phyloP scores from a whole-genome alignment of 805 yeast species.

The Priceomyces melissophilus region DNA sequence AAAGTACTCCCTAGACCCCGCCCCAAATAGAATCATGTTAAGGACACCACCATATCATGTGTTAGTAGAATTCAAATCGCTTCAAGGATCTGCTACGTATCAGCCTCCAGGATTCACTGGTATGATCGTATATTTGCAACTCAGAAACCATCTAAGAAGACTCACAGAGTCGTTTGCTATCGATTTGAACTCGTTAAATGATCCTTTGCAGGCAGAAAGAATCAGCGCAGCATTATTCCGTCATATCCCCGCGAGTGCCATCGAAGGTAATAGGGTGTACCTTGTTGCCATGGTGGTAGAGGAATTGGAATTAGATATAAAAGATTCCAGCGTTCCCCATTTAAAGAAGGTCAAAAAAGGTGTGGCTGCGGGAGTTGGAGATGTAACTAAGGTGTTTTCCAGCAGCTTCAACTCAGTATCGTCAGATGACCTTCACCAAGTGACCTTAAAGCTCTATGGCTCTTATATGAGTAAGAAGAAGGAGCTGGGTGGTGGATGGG shows the following conservation, averaged over 20 bases:
- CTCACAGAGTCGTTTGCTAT: slow-evolving; percentile 80
- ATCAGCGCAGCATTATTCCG: slow-evolving; percentile 77
- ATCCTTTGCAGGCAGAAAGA: slow-evolving; percentile 55
- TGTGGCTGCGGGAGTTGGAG: slow-evolving; percentile 84
- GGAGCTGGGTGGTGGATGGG: slow-evolving; percentile 68
- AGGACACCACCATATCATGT: slow-evolving; percentile 61
- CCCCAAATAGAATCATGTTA: slow-evolving; percentile 43
- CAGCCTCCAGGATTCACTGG: slow-evolving; percentile 68
- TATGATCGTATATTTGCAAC: slow-evolving; percentile 67
- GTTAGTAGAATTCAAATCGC: slow-evolving; percentile 72
- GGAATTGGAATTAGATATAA: slow-evolving; percentile 46
- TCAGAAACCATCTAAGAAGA: slow-evolving; percentile 60
- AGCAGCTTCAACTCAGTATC: slow-evolving; percentile 56
- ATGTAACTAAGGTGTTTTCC: slow-evolving; percentile 74
- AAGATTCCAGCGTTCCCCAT: slow-evolving; percentile 26
- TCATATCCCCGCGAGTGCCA: slow-evolving; percentile 67
- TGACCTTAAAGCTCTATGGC: slow-evolving; percentile 67
- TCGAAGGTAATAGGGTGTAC: slow-evolving; percentile 62
- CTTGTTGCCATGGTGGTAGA: slow-evolving; percentile 76
- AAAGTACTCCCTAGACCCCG: slow-evolving; percentile 41
- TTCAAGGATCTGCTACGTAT: slow-evolving; percentile 52
- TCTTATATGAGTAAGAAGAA: slow-evolving; percentile 51
- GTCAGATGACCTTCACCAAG: slow-evolving; percentile 65
- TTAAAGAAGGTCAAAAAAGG: slow-evolving; percentile 62
- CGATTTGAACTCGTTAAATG: slow-evolving; percentile 55